These are phyloP conservation scores for Blastobotrys robertii DNA, from an alignment of 805 yeast species.

Conservation along the genomic window DNA sequence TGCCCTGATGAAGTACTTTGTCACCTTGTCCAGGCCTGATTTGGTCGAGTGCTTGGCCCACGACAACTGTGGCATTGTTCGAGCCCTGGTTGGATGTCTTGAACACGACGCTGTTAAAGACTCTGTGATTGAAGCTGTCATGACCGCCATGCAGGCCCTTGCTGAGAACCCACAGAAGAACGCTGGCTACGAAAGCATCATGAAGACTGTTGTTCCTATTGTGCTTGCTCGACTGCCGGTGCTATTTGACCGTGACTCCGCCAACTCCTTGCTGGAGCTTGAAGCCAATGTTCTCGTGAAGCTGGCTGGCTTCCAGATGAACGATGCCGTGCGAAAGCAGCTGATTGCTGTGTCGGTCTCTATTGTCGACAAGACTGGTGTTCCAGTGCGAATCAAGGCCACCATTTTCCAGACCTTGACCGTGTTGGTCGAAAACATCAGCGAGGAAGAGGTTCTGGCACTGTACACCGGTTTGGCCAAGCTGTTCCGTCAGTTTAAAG, in stretches of 20 bases:
- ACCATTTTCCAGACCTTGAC: constrained; percentile 50
- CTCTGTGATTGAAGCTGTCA: constrained; percentile 50
- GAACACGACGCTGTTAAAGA: constrained; percentile 53
- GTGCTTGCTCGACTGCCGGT: constrained; percentile 14
- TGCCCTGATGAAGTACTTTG: constrained; percentile 55
- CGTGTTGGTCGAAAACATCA: constrained; percentile 32
- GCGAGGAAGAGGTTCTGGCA: constrained; percentile 10
- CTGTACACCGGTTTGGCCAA: constrained; percentile 43
- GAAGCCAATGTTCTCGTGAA: constrained; percentile 17
- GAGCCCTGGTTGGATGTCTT: constrained; percentile 47
- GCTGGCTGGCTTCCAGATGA: constrained; percentile 46
- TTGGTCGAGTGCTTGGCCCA: constrained; percentile 43
- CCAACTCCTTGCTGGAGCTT: constrained; percentile 13
- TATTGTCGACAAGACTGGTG: constrained; percentile 49
- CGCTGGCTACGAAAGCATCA: neutral
- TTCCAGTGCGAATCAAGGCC: constrained; percentile 44
- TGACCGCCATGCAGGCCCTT: constrained; percentile 32
- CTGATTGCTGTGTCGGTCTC: constrained; percentile 48
- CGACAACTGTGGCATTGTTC: constrained; percentile 46
- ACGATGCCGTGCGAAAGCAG: constrained; percentile 41
- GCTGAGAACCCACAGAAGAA: constrained; percentile 2
- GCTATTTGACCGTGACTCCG: constrained; percentile 11
- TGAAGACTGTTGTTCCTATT: constrained; percentile 25
- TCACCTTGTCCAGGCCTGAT: constrained; percentile 44
- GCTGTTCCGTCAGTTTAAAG: constrained; percentile 49